Base-by-base conservation (phyloP, 805 yeast species). In the Barnettozyma wickerhamii region DNA sequence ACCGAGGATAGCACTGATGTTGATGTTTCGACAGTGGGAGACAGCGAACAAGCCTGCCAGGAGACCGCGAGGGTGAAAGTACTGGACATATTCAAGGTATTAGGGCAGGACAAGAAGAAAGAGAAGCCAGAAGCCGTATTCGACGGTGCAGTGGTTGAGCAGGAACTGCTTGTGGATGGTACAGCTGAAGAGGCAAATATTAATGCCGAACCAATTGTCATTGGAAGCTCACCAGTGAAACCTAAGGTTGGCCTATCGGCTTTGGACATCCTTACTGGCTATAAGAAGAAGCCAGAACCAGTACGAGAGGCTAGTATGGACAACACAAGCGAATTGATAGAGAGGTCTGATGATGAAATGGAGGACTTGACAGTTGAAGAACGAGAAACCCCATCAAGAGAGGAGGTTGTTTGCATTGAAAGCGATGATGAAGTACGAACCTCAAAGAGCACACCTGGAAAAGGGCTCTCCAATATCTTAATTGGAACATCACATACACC, bases 211-310 rank as follows among this genome's bases (percentile, higher is more conserved):
- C 7, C 29, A 27, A 33, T n/a, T 14, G 13, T 14, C 15, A 33
- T 17, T 9, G 7, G 9, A 13, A 34, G 37, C 30, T 26, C 37
- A n/a, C 37, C 30, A 9, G 37, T 23, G 14, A 32, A 21, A 14
- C 12, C 5, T 4, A 41, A 41, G 32, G 32, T 44, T 7, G 49
- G 51, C 3, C 33, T 49, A 7, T 38, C 51, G 1, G 50, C 51
- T 2, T 40, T 37, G 13, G 53, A 51, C 20, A 33, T 50, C 12
- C 43, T 50, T 24, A 41, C 37, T 3, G 47, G 48, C 14, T 36
- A 26, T 10, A 34, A 21, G 13, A 34, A 24, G 37, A 34, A 14
- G 29, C 13, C 13, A 13, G 21, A n/a, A 10, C 21, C 18, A 6
- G 23, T n/a, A n/a, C n/a, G n/a, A n/a, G n/a, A n/a, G n/a, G n/a